phyloP scores from a whole-genome alignment of 1,139 yeast species.

The Scheffersomyces lignicola region DNA sequence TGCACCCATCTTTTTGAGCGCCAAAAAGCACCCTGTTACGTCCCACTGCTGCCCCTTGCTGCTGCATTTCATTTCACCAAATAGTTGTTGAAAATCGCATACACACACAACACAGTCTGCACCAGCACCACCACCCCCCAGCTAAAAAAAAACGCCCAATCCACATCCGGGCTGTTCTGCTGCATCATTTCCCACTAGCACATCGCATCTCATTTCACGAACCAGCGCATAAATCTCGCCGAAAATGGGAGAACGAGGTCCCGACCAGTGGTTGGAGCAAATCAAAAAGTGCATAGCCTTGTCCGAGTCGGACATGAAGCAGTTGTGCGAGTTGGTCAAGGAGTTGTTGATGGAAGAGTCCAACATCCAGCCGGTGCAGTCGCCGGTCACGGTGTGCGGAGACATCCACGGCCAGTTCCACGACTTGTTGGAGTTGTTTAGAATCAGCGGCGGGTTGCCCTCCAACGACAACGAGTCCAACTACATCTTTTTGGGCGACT shows the following conservation, averaged over 20 bases:
- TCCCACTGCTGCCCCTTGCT: too few species aligned
- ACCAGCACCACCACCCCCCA: too few species aligned
- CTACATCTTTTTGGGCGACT: slow-evolving; percentile 88
- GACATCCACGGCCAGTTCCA: slow-evolving; percentile 99
- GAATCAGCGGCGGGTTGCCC: slow-evolving; percentile 93
- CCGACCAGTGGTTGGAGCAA: slow-evolving; percentile 95
- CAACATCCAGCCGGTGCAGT: slow-evolving; percentile 92
- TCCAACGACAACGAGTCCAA: slow-evolving; percentile 48
- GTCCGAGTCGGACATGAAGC: slow-evolving; percentile 94
- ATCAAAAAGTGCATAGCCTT: slow-evolving; percentile 86
- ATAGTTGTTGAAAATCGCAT: too few species aligned
- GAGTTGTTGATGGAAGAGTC: slow-evolving; percentile 76
- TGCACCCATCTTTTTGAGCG: too few species aligned
- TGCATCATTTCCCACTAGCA: too few species aligned
- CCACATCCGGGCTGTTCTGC: too few species aligned
- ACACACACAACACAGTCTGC: too few species aligned
- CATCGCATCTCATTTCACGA: too few species aligned
- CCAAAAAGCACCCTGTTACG: too few species aligned
- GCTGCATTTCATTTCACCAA: too few species aligned
- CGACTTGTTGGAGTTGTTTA: slow-evolving; percentile 84
- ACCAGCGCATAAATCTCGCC: too few species aligned
- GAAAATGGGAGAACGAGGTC: slow-evolving; percentile 75
- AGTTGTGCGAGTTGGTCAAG: slow-evolving; percentile 89
- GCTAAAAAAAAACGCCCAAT: too few species aligned
- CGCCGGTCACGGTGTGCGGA: slow-evolving; percentile 99